A percentile compares a stretch with the other conserved stretches of the same genome.
Evolutionary conservation across 345 rosid species (phyloP).

Genomic region (Lepidium africanum): DNA sequence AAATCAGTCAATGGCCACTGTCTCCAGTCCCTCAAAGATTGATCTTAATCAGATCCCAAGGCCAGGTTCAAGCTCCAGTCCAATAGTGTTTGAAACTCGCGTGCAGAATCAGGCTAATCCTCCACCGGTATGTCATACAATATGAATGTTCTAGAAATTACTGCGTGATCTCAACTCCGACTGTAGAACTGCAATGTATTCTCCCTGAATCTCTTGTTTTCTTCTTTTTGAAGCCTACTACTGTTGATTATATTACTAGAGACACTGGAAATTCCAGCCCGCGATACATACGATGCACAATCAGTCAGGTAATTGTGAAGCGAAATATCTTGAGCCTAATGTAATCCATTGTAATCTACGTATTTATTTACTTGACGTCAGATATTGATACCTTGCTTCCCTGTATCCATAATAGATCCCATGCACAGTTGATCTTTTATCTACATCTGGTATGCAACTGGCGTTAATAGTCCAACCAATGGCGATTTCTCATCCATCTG

Average conservation of each 20-base stretch:
- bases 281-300: conserved; percentile 92
- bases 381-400: conserved; percentile 9
- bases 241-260: conserved; percentile 75
- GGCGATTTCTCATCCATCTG: conserved; percentile 92
- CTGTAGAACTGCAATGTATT: neutral
- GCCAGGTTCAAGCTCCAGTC: conserved; percentile 31
- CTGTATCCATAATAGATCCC: conserved; percentile 57
- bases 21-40: conserved; percentile 26
- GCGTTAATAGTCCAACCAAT: conserved; percentile 85
- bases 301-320: conserved; percentile 63
- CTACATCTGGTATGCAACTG: conserved; percentile 92
- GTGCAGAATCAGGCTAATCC: conserved; percentile 64
- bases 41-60: conserved; percentile 30
- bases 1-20: conserved; percentile 30
- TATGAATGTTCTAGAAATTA: neutral
- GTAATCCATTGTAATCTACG: neutral
- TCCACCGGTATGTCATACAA: conserved; percentile 28
- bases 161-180: neutral
- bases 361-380: neutral
- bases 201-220: conserved; percentile 11
- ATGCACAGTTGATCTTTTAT: conserved; percentile 83
- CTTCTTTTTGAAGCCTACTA: conserved; percentile 56
- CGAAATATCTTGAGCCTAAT: conserved; percentile 5
- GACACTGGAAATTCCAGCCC: conserved; percentile 98
- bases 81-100: conserved; percentile 22